These are phyloP conservation scores for Ambrosiella beaveri DNA, from an alignment of 2,329 filamentous ascomycete genomes.

Conservation along the genomic window DNA sequence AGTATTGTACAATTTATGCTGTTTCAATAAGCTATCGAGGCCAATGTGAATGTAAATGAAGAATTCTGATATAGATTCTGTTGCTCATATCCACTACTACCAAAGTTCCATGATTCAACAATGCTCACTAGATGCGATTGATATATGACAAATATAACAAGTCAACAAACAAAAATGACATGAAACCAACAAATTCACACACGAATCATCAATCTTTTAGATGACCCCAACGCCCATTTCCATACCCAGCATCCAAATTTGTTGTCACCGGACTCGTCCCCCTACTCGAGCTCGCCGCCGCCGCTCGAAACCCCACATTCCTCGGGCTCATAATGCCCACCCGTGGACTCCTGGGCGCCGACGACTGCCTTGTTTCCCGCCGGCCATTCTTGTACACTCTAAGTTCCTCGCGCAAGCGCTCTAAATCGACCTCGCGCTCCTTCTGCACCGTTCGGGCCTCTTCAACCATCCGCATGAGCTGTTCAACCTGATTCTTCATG, in stretches of 20 bases:
- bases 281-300: constrained; percentile 26
- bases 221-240: constrained; percentile 27
- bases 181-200: neutral
- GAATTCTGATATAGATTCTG: too few relatives aligned
- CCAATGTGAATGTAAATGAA: too few relatives aligned
- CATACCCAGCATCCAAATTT: constrained; percentile 19
- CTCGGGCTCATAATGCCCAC: constrained; percentile 35
- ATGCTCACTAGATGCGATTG: neutral
- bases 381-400: constrained; percentile 30
- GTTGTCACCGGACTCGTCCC: constrained; percentile 31
- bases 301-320: constrained; percentile 17
- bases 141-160: neutral
- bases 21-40: too few relatives aligned
- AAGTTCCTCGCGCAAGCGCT: constrained; percentile 31
- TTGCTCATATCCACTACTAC: too few relatives aligned
- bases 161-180: neutral
- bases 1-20: too few relatives aligned
- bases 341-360: constrained; percentile 41
- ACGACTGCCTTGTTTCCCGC: constrained; percentile 37
- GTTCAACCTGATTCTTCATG: constrained; percentile 20
- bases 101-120: neutral
- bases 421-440: constrained; percentile 37
- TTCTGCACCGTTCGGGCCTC: constrained; percentile 26
- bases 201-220: constrained; percentile 23
- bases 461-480: constrained; percentile 23